Conservation (phyloP, 805 yeast genomes). For the Wickerhamomyces sydowiorum region DNA sequence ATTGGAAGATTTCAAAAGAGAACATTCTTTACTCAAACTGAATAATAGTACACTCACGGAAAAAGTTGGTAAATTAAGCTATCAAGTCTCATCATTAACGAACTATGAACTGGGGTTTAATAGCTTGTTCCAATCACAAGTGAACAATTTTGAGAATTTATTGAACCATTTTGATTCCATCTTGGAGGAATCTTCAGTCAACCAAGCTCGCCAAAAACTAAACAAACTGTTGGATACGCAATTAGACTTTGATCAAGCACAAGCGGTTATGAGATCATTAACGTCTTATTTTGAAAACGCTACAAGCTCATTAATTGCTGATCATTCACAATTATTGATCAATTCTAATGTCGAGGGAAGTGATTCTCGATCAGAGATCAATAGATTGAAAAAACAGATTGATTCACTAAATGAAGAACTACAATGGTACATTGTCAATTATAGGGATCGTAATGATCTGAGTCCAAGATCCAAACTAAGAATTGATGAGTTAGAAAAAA, state of each 20-base stretch:
- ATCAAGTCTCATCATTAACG: conserved; percentile 17
- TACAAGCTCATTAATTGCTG: conserved; percentile 49
- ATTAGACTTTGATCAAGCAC: conserved; percentile 21
- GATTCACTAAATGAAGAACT: conserved; percentile 8
- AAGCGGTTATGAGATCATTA: conserved; percentile 34
- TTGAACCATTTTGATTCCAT: conserved; percentile 45
- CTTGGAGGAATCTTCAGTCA: conserved; percentile 51
- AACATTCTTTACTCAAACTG: conserved; percentile 29
- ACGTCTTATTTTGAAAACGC: conserved; percentile 57
- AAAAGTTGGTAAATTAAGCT: conserved; percentile 26
- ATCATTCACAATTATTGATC: conserved; percentile 36
- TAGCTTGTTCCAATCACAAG: conserved; percentile 34
- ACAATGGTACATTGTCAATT: conserved; percentile 13
- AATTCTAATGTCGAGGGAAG: conserved; percentile 5
- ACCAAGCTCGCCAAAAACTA: conserved; percentile 52
- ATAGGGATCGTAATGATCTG: conserved; percentile 5
- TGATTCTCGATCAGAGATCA: not conserved
- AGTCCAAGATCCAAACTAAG: conserved; percentile 41
- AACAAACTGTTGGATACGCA: conserved; percentile 30
- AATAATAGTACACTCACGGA: conserved; percentile 35
- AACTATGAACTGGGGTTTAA: conserved; percentile 37
- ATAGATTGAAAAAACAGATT: conserved; percentile 3
- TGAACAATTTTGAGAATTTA: conserved; percentile 43
- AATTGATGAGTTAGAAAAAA: conserved; percentile 53
- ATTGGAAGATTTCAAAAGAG: conserved; percentile 32